Percentiles rank a stretch among this genome's conserved stretches.
Evolutionary conservation across 768 basidiomycete genomes (phyloP).

Genomic region (Hypsizygus marmoreus): DNA sequence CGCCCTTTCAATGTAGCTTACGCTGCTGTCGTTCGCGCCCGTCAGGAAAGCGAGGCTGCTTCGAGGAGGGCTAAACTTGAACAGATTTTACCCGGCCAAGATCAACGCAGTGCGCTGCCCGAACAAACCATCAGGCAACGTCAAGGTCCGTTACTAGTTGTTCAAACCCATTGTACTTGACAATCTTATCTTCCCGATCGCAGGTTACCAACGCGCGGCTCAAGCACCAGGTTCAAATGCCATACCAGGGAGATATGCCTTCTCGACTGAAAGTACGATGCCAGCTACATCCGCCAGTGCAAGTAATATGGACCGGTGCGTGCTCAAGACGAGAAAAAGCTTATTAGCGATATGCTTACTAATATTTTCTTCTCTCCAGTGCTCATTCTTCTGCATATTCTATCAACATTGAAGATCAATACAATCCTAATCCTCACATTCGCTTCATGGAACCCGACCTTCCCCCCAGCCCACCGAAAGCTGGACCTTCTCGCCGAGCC

Average conservation of each 20-base stretch:
- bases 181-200: constrained; percentile 23
- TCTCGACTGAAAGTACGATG: constrained; percentile 16
- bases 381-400: constrained; percentile 15
- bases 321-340: too few relatives aligned
- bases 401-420: constrained; percentile 37
- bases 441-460: constrained; percentile 19
- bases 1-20: constrained; percentile 89
- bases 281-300: constrained; percentile 14
- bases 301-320: constrained; percentile 13
- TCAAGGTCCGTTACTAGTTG: constrained; percentile 37
- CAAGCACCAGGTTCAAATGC: constrained; percentile 20
- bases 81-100: constrained; percentile 35
- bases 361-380: constrained; percentile 12
- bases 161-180: constrained; percentile 23
- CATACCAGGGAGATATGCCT: constrained; percentile 26
- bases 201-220: constrained; percentile 23
- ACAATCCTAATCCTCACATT: constrained; percentile 33
- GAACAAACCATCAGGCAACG: constrained; percentile 49
- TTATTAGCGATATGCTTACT: not conserved
- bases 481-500: constrained; percentile 27
- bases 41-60: constrained; percentile 51
- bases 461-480: constrained; percentile 17
- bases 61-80: constrained; percentile 29
- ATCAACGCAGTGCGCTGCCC: constrained; percentile 36
- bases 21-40: constrained; percentile 62